Conservation (phyloP, 164 flowering plant species). For the Cinnamomum micranthum region DNA sequence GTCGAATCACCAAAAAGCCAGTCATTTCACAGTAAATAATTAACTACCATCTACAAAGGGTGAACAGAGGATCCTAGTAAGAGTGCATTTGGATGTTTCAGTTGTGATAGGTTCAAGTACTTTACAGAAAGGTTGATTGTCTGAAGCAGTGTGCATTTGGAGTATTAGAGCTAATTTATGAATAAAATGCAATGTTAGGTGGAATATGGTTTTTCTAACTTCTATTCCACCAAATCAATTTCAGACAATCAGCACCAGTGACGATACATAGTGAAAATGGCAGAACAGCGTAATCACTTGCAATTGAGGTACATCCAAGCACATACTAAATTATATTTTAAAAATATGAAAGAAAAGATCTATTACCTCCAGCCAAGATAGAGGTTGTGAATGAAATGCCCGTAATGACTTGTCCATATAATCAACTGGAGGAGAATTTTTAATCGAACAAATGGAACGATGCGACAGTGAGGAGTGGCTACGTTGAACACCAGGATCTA, state of each 20-base stretch:
- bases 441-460: conserved; percentile 38
- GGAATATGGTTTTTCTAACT: background rate
- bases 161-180: background rate
- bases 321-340: background rate
- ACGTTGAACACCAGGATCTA: conserved; percentile 61
- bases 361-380: conserved; percentile 72
- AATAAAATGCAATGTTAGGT: too few species aligned
- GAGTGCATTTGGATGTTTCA: background rate
- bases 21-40: background rate
- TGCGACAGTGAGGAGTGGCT: conserved; percentile 78
- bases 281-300: background rate
- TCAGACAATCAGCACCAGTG: background rate
- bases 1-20: background rate
- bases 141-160: background rate
- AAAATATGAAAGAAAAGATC: background rate
- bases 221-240: background rate
- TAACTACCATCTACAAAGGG: background rate
- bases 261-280: background rate
- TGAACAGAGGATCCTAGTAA: too few species aligned
- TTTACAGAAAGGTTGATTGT: background rate
- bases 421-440: conserved; percentile 53
- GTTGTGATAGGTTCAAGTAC: background rate
- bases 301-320: background rate
- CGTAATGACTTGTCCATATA: conserved; percentile 43
- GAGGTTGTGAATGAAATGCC: conserved; percentile 86